phyloP scores from a whole-genome alignment of 257 asterid species.

The Sherardia arvensis region DNA sequence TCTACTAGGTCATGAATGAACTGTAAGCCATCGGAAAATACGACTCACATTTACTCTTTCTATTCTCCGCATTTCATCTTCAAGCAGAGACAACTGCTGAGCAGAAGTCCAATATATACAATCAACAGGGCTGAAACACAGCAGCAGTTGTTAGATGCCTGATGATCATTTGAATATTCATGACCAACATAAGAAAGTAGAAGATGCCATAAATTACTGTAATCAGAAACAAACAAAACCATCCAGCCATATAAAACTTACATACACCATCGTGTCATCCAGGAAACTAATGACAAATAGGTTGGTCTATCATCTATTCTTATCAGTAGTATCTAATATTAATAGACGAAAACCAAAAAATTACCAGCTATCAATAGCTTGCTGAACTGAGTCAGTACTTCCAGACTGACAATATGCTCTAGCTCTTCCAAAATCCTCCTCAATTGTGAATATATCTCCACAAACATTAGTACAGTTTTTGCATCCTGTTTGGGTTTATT shows the following conservation, averaged over 20 bases:
- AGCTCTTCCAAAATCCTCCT: slow-evolving; percentile 98
- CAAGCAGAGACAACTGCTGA: slow-evolving; percentile 86
- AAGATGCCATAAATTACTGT: neutral
- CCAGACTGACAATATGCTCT: slow-evolving; percentile 79
- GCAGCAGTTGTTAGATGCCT: slow-evolving; percentile 10
- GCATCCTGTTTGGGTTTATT: slow-evolving; percentile 51
- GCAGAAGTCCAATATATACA: slow-evolving; percentile 98
- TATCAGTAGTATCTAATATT: neutral
- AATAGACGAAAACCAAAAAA: slow-evolving; percentile 11
- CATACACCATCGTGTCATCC: neutral
- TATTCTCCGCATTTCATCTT: slow-evolving; percentile 97
- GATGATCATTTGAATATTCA: neutral
- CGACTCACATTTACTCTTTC: slow-evolving; percentile 90
- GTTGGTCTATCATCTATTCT: neutral
- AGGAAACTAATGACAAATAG: neutral
- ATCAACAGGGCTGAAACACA: slow-evolving; percentile 87
- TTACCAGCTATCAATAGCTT: slow-evolving; percentile 96
- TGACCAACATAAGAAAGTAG: neutral
- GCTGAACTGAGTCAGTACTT: slow-evolving; percentile 50
- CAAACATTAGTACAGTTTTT: slow-evolving; percentile 92
- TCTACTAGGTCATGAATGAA: neutral
- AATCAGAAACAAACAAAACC: neutral
- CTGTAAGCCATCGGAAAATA: neutral
- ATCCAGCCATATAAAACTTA: neutral
- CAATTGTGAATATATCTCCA: slow-evolving; percentile 63